Base-by-base conservation (phyloP, 148 eudicot genomes). In the Selenicereus undatus region DNA sequence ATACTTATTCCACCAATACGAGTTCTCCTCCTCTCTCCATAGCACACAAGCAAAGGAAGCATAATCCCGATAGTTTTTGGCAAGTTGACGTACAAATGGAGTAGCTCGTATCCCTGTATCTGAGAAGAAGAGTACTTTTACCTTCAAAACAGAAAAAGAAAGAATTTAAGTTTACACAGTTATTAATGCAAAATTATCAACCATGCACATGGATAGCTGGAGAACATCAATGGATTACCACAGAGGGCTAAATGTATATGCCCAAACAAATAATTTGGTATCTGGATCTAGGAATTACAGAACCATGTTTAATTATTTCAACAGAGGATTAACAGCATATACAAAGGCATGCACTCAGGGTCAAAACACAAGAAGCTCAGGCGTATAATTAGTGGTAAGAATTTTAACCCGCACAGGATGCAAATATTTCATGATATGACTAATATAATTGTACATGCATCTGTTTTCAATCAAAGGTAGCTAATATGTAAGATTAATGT, bases 41-140 rank as follows among this genome's bases (percentile, higher is more conserved):
- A 89, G 85, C 56, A 92, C 91, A 83, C 86, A 91, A 29, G 97
- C 98, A 88, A 96, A 96, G 78, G 93, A 83, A 71, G 98, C 93
- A 89, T 91, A 93, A 82, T 92, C 80, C 85, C 90, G 88, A 87
- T 96, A 96, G 21, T 77, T 80, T 84, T 84, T 87, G 83, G 97
- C 97, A 82, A 86, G 81, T 83, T 90, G 91, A 45, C 99, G 98
- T 36, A 92, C 88, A 84, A 92, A 91, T 48, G 99, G 99, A 75
- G 95, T 87, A 35, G 99, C 99, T 29, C 99, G 97, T 85, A 92
- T 89, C 82, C 99, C 99, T 3, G 95, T 93, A 76, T 89, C 87
- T 56, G 99, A 96, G 88, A 96, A 89, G 86, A 96, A 86, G 76
- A 96, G 81, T 56, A 90, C 95, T 88, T 86, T 96, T 76, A 96